Base-by-base conservation (phyloP, 2,329 filamentous ascomycete species). In the Pestalotiopsis sp. region DNA sequence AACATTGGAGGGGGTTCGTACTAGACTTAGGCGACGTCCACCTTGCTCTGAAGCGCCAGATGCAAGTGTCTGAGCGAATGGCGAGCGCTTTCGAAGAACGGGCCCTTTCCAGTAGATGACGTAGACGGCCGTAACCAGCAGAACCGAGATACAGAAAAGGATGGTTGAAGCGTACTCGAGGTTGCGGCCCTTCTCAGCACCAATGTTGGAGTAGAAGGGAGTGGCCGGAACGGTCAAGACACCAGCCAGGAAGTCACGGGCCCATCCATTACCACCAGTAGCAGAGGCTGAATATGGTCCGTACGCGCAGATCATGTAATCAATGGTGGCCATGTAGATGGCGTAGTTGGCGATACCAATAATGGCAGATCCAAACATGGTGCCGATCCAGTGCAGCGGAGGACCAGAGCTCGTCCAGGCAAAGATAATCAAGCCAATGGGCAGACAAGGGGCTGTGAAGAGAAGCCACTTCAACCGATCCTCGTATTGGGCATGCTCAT, bases 291-390 rank as follows among this genome's bases (percentile, higher is more conserved):
- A 88, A 77, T 90, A 91, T 0, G 86, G 86, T 0, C 89, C 90
- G 73, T 92, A 92, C 5, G 89, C 88, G 69, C 87, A 89, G 69
- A 91, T 87, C 85, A 91, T 90, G 76, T 91, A 91, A 74, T 91
- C 89, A 71, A 91, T 90, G 2, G 88, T 90, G 25, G 89, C 88
- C 85, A 91, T 90, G 79, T 91, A 91, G 68, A 90, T 90, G 38
- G 82, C 78, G 71, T 85, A 87, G 74, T 92, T 92, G 65, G 90
- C 89, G 55, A 92, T 87, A 57, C 88, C 90, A 63, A 92, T 86
- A 57, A 90, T 80, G 11, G 81, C 81, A 2, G 86, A 84, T 73
- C 89, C 91, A 62, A 91, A 80, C 84, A 91, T 88, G 6, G 87
- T 84, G 0, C 84, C 88, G 41, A 91, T 90, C 90, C 90, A 92